Conservation (phyloP, 129 eudicot species). For the Helianthus tuberosus region DNA sequence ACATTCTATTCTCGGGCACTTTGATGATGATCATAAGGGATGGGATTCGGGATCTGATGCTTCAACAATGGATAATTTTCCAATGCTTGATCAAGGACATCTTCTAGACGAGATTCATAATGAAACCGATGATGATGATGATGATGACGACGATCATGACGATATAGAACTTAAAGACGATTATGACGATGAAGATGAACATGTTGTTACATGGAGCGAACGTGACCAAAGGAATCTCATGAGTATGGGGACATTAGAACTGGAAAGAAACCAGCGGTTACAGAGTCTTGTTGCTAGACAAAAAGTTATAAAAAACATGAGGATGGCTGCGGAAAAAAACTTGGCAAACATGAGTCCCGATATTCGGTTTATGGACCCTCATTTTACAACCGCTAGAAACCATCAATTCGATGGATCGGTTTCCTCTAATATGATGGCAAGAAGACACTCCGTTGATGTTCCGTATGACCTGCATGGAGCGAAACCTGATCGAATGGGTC, state of each 20-base stretch:
- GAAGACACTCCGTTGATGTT: constrained; percentile 68
- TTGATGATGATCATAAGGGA: constrained; percentile 36
- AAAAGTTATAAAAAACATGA: constrained; percentile 60
- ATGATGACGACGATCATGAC: constrained; percentile 34
- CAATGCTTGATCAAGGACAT: constrained; percentile 70
- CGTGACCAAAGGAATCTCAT: constrained; percentile 80
- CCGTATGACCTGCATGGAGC: constrained; percentile 68
- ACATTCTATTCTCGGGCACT: constrained; percentile 41
- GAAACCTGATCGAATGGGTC: constrained; percentile 57
- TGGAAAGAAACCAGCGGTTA: constrained; percentile 68
- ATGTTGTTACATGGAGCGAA: constrained; percentile 76
- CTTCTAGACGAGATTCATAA: constrained; percentile 42
- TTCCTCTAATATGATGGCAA: constrained; percentile 55
- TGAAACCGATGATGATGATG: constrained; percentile 41
- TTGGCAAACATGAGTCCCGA: constrained; percentile 58
- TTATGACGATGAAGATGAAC: constrained; percentile 55
- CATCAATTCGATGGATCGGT: constrained; percentile 80
- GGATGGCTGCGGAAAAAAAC: constrained; percentile 63
- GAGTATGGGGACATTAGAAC: constrained; percentile 78
- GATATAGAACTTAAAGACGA: constrained; percentile 41
- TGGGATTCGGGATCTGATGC: constrained; percentile 77
- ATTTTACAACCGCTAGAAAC: constrained; percentile 49
- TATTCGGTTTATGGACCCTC: constrained; percentile 56
- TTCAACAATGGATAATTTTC: constrained; percentile 72
- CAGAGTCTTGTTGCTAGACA: constrained; percentile 78